Percentiles rank a stretch among this genome's conserved stretches.
Evolutionary conservation across 2,329 filamentous ascomycete genomes (phyloP).

Genomic region (Colletotrichum kahawae): DNA sequence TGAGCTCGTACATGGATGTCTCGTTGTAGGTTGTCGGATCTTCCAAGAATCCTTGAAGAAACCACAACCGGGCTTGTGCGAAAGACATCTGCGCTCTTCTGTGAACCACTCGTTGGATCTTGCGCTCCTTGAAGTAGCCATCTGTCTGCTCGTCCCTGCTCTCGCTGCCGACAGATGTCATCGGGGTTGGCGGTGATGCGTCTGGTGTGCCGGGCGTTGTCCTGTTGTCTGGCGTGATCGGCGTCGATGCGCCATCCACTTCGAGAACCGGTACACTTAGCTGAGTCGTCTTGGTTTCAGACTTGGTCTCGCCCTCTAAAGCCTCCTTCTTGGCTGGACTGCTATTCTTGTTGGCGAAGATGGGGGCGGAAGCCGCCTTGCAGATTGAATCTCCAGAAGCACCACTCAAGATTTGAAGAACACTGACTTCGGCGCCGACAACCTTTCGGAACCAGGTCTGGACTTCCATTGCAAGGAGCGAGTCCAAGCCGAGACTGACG

Average conservation of each 20-base stretch:
- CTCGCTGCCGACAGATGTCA: neutral
- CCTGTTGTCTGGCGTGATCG: neutral
- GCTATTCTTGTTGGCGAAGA: neutral
- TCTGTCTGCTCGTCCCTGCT: neutral
- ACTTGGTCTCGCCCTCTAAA: accelerated
- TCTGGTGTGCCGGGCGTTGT: neutral
- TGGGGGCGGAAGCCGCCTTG: neutral
- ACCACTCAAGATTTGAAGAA: neutral
- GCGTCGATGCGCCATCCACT: neutral
- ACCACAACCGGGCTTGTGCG: constrained; percentile 48
- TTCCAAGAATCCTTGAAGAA: constrained; percentile 34
- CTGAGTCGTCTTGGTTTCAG: neutral
- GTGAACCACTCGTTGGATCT: neutral
- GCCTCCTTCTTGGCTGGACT: accelerated
- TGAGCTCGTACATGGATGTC: constrained; percentile 33
- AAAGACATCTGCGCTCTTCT: constrained; percentile 35
- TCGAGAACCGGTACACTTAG: neutral
- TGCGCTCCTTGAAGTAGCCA: neutral
- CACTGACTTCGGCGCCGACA: neutral
- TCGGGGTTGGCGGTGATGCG: neutral
- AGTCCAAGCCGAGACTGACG: neutral
- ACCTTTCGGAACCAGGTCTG: neutral
- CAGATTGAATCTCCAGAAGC: neutral
- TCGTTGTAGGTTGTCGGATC: constrained; percentile 46
- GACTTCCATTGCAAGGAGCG: neutral